A percentile compares a stretch with the other conserved stretches of the same genome.
Conservation (phyloP, 257 asterid genomes). For the Lycium barbarum region DNA sequence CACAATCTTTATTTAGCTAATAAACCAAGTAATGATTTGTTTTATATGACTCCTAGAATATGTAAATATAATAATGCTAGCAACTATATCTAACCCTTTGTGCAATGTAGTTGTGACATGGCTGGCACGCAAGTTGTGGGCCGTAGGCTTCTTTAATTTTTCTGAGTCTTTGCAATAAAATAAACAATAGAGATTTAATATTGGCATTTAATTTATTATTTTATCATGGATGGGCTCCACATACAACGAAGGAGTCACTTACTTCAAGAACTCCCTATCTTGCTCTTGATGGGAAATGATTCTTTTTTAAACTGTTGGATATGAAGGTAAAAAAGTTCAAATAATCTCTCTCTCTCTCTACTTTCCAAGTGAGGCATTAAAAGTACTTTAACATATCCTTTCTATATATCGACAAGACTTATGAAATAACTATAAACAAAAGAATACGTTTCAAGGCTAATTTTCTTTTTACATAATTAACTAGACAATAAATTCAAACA, state of each 20-base stretch:
- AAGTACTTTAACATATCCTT: not conserved
- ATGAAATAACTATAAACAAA: not conserved
- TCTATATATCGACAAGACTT: not conserved
- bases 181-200: not conserved
- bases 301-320: not conserved
- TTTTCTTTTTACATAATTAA: not conserved
- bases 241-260: slow-evolving; percentile 14
- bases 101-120: slow-evolving; percentile 24
- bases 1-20: slow-evolving; percentile 38
- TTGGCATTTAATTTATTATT: not conserved
- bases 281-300: not conserved
- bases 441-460: not conserved
- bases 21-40: slow-evolving; percentile 32
- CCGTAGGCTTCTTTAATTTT: not conserved
- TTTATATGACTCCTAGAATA: slow-evolving; percentile 3
- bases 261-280: not conserved
- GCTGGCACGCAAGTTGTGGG: slow-evolving; percentile 32
- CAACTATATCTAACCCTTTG: not conserved
- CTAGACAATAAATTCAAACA: not conserved
- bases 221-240: slow-evolving; percentile 5
- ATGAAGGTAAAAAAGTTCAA: not conserved
- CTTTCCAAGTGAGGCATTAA: not conserved
- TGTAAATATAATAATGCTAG: not conserved
- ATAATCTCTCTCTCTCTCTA: not conserved
- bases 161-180: not conserved